Evolutionary conservation across 305 asterid species (phyloP).

Genomic region (Ajuga reptans): DNA sequence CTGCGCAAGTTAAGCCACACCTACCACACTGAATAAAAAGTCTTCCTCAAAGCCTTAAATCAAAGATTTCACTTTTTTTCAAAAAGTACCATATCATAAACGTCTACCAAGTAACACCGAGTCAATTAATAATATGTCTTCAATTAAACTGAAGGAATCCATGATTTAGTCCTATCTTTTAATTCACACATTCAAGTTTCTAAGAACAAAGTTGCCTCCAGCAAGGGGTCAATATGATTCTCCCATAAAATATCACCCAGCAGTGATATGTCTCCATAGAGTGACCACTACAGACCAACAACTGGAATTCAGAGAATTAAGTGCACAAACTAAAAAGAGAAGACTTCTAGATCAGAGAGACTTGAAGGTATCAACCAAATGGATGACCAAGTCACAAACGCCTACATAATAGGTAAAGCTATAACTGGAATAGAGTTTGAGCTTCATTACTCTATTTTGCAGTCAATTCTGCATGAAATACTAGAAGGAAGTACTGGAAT

Average conservation of each 20-base stretch:
- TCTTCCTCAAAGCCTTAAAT: background rate
- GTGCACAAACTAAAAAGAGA: background rate
- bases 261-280: constrained; percentile 6
- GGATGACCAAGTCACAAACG: background rate
- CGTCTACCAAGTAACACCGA: background rate
- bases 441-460: background rate
- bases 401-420: background rate
- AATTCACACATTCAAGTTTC: background rate
- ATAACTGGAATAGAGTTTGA: background rate
- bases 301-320: background rate
- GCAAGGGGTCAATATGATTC: background rate
- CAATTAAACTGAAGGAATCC: constrained; percentile 1
- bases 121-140: background rate
- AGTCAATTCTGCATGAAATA: background rate
- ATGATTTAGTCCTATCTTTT: background rate
- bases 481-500: background rate
- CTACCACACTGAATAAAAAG: constrained; percentile 11
- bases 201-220: constrained; percentile 8
- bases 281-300: background rate
- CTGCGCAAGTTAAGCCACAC: constrained; percentile 11
- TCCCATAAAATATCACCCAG: background rate
- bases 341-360: background rate
- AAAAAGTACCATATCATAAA: background rate
- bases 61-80: background rate
- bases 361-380: background rate